Conservation (phyloP, 768 basidiomycete species). For the Panaeolus papilionaceus region DNA sequence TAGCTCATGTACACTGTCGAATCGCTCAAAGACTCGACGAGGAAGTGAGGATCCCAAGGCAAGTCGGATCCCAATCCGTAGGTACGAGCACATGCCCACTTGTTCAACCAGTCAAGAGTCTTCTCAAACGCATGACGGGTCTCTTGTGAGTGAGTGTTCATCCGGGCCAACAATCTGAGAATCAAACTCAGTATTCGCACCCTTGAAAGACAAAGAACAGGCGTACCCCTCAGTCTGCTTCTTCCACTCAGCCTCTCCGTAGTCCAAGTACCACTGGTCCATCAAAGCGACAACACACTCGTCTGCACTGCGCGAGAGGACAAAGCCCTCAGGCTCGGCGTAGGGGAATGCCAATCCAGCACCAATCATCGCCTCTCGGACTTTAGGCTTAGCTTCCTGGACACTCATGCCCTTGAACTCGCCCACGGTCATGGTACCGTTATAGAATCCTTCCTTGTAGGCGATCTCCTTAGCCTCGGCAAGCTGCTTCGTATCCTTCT, state of each 20-base stretch:
- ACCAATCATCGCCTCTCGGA: slow-evolving; percentile 83
- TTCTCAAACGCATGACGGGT: slow-evolving; percentile 93
- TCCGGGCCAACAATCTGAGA: slow-evolving; percentile 73
- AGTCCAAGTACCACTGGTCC: slow-evolving; percentile 99
- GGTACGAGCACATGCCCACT: slow-evolving; percentile 99
- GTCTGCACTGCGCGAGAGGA: slow-evolving; percentile 90
- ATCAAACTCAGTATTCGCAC: slow-evolving; percentile 19
- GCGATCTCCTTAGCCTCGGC: slow-evolving; percentile 97
- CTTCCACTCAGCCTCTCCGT: slow-evolving; percentile 92
- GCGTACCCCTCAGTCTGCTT: slow-evolving; percentile 81
- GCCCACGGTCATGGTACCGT: slow-evolving; percentile 89
- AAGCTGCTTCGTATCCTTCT: slow-evolving; percentile 92
- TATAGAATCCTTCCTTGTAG: slow-evolving; percentile 99
- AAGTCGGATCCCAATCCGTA: slow-evolving; percentile 95
- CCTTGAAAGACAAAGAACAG: slow-evolving; percentile 11
- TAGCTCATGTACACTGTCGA: slow-evolving; percentile 99
- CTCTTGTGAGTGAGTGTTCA: slow-evolving; percentile 93
- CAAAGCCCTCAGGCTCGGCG: slow-evolving; percentile 92
- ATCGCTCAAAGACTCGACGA: slow-evolving; percentile 96
- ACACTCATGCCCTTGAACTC: slow-evolving; percentile 90
- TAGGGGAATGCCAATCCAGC: slow-evolving; percentile 84
- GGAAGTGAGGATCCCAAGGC: slow-evolving; percentile 96
- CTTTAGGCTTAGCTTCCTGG: slow-evolving; percentile 91
- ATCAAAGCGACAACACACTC: slow-evolving; percentile 98
- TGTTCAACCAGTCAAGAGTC: slow-evolving; percentile 92